Percentiles rank a stretch among this genome's conserved stretches.
Conservation (phyloP, 2,329 filamentous ascomycete genomes). For the Colletotrichum tamarilloi region DNA sequence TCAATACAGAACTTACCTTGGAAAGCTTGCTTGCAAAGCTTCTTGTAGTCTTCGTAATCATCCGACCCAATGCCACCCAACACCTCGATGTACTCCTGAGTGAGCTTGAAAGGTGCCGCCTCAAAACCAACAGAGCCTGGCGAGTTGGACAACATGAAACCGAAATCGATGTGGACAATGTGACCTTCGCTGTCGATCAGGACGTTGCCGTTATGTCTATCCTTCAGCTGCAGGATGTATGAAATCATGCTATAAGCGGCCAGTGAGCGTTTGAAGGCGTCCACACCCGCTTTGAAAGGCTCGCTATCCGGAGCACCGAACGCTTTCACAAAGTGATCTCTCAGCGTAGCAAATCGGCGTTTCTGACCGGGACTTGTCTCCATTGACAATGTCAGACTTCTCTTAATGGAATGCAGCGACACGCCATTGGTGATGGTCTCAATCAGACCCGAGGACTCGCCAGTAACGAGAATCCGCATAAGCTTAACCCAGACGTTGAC, state of each 20-base stretch:
- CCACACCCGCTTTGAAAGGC: slow-evolving; percentile 76
- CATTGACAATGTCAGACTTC: slow-evolving; percentile 81
- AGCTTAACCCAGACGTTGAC: slow-evolving; percentile 88
- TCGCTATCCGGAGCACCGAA: slow-evolving; percentile 79
- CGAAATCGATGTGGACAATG: slow-evolving; percentile 90
- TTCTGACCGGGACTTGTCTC: slow-evolving; percentile 74
- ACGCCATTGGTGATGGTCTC: slow-evolving; percentile 92
- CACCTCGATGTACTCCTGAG: slow-evolving; percentile 87
- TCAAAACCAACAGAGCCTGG: slow-evolving; percentile 88
- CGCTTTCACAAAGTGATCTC: slow-evolving; percentile 83
- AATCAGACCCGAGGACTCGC: slow-evolving; percentile 85
- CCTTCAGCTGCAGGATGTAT: slow-evolving; percentile 86
- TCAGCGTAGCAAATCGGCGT: slow-evolving; percentile 81
- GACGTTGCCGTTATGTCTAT: slow-evolving; percentile 88
- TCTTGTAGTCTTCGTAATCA: slow-evolving; percentile 81
- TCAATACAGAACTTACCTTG: slow-evolving; percentile 66
- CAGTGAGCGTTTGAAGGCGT: slow-evolving; percentile 83
- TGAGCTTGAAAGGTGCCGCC: slow-evolving; percentile 87
- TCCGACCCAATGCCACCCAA: slow-evolving; percentile 77
- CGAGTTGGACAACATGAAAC: slow-evolving; percentile 90
- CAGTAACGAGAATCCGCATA: slow-evolving; percentile 88
- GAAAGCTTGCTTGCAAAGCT: slow-evolving; percentile 84
- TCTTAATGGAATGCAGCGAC: slow-evolving; percentile 86
- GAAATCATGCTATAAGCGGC: slow-evolving; percentile 88
- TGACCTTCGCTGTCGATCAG: slow-evolving; percentile 88